These are phyloP conservation scores for Solanum bulbocastanum DNA, from an alignment of 257 asterid species.

Conservation along the genomic window DNA sequence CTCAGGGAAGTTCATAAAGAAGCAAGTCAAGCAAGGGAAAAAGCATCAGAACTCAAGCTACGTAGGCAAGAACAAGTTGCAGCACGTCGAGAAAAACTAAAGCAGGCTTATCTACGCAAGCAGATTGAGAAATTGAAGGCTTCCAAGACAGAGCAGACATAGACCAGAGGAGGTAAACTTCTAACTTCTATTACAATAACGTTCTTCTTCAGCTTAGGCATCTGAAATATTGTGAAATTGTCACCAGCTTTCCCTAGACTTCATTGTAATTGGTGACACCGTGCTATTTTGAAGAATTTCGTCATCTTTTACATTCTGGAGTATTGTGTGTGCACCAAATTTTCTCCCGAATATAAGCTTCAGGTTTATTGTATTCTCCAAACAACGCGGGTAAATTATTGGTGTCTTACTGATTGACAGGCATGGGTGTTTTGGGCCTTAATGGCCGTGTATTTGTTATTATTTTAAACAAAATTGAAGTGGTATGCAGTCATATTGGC, in stretches of 20 bases:
- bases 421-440: background rate
- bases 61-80: constrained; percentile 85
- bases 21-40: constrained; percentile 86
- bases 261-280: background rate
- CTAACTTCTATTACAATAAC: background rate
- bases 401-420: background rate
- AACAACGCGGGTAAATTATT: background rate
- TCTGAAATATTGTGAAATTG: background rate
- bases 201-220: background rate
- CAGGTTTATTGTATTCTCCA: background rate
- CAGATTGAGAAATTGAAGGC: constrained; percentile 85
- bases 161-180: constrained; percentile 10
- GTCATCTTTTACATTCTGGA: background rate
- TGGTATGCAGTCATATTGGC: background rate
- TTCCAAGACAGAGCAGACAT: constrained; percentile 50
- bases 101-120: constrained; percentile 83
- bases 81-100: constrained; percentile 74
- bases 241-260: background rate
- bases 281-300: background rate
- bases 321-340: background rate
- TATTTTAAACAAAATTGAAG: background rate
- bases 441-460: background rate
- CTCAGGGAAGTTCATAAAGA: constrained; percentile 97
- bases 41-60: constrained; percentile 64
- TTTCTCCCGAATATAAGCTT: background rate